phyloP scores from a whole-genome alignment of 148 eudicot species.

The Nepenthes gracilis region DNA sequence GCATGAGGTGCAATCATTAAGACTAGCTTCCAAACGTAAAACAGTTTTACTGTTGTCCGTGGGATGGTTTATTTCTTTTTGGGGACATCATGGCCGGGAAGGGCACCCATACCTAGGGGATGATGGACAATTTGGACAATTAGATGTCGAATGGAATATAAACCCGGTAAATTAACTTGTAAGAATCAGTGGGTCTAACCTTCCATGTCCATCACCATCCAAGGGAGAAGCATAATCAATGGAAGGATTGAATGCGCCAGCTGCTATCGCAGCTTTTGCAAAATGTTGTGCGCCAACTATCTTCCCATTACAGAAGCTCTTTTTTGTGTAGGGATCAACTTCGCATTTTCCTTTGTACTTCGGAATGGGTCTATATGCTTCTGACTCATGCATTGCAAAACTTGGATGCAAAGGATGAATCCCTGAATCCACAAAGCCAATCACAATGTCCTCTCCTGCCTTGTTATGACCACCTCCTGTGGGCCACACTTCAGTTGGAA shows the following conservation, averaged over 20 bases:
- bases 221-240: slow-evolving; percentile 88
- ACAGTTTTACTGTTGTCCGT: too few species aligned
- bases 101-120: too few species aligned
- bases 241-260: slow-evolving; percentile 84
- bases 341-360: slow-evolving; percentile 93
- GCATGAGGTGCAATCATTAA: too few species aligned
- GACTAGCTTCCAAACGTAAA: too few species aligned
- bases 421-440: slow-evolving; percentile 92
- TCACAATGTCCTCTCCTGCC: slow-evolving; percentile 90
- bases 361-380: slow-evolving; percentile 74
- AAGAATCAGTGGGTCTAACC: slow-evolving; percentile 31
- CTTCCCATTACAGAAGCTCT: slow-evolving; percentile 83
- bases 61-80: too few species aligned
- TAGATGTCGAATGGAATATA: too few species aligned
- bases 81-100: too few species aligned
- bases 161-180: too few species aligned
- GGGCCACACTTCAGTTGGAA: slow-evolving; percentile 99
- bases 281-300: slow-evolving; percentile 98
- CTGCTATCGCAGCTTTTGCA: slow-evolving; percentile 87
- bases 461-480: slow-evolving; percentile 84
- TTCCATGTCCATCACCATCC: slow-evolving; percentile 99
- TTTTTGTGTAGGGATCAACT: slow-evolving; percentile 60
- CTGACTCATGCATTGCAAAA: slow-evolving; percentile 50
- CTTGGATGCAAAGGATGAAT: slow-evolving; percentile 86
- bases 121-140: too few species aligned